Evolutionary conservation across 164 flowering plant species (phyloP), one percentile per base, ranked within the genome.

Genomic region (Aristolochia californica): DNA sequence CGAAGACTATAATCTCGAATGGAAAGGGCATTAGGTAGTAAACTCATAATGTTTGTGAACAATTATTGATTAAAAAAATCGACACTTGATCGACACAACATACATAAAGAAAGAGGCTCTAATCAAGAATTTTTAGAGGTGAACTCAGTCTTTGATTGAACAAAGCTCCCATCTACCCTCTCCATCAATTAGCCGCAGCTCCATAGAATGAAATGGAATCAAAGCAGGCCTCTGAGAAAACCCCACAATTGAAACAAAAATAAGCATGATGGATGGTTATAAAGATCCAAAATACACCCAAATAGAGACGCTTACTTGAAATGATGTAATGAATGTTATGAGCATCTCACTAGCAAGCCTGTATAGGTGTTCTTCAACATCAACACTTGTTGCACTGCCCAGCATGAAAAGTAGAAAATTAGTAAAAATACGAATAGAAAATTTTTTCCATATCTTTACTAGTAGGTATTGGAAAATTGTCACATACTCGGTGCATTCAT

Each of bases 151-250:
- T 54, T 69, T 71, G 45, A 91, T 86, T 43, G 69, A 57, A 15
- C 85, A 86, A 48, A 90, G 85, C 72, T 94, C 95, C 99, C 99
- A 94, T 63, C 73, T 80, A 26, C 99, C 97, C 73, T 94, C 97
- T 3, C 99, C 99, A 71, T 94, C 99, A 62, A 94, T 81, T 61
- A 94, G 66, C 59, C 89, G 83, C 65, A 94, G 62, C 68, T 94
- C 99, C 77, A 69, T 1, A 0, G 88, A 73, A 62, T 94, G 99
- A 72, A 81, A 94, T 55, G 93, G 97, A 59, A 90, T 89, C 45
- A 94, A 76, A 63, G 99, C 99, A 64, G 99, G 97, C 50, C 99
- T 81, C 99, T 93, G 90, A 13, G 34, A 68, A 60, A 15, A n/a
- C 23, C 56, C 43, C 13, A 57, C 3, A 48, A 12, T 25, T 5